phyloP scores from a whole-genome alignment of 1,139 yeast species.

The Candida sp. region DNA sequence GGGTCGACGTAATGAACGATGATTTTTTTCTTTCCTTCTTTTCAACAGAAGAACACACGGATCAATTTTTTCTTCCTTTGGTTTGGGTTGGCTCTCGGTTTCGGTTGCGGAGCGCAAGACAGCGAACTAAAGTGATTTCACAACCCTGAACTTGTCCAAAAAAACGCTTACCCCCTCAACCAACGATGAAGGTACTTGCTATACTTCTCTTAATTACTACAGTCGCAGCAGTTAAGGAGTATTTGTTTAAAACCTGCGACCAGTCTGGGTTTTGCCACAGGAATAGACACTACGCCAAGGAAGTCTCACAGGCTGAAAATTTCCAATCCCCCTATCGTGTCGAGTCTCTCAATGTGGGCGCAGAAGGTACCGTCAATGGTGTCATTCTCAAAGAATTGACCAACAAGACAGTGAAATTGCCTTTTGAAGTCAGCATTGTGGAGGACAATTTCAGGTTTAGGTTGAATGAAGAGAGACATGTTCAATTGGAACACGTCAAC shows the following conservation, averaged over 20 bases:
- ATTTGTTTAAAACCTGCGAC: constrained; percentile 78
- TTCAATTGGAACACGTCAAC: constrained; percentile 25
- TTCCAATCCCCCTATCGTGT: constrained; percentile 55
- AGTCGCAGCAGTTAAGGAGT: constrained; percentile 60
- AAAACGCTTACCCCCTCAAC: neutral
- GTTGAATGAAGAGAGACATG: constrained; percentile 57
- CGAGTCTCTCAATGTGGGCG: constrained; percentile 19
- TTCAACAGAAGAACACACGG: neutral
- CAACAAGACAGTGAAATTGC: constrained; percentile 36
- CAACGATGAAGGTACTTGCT: constrained; percentile 1
- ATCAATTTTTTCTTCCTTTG: neutral
- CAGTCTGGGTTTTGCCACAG: constrained; percentile 88
- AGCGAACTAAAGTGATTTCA: neutral
- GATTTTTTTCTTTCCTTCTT: neutral
- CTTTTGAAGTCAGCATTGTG: constrained; percentile 60
- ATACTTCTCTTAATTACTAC: constrained; percentile 8
- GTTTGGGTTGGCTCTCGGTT: neutral
- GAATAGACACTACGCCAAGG: constrained; percentile 71
- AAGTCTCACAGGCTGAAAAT: constrained; percentile 22
- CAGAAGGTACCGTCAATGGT: constrained; percentile 33
- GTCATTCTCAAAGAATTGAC: constrained; percentile 45
- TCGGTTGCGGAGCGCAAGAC: neutral
- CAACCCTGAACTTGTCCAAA: neutral
- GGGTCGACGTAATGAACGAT: neutral
- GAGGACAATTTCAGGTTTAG: constrained; percentile 38